phyloP scores from a whole-genome alignment of 2,329 filamentous ascomycete genomes.

The Alternaria ventricosa region DNA sequence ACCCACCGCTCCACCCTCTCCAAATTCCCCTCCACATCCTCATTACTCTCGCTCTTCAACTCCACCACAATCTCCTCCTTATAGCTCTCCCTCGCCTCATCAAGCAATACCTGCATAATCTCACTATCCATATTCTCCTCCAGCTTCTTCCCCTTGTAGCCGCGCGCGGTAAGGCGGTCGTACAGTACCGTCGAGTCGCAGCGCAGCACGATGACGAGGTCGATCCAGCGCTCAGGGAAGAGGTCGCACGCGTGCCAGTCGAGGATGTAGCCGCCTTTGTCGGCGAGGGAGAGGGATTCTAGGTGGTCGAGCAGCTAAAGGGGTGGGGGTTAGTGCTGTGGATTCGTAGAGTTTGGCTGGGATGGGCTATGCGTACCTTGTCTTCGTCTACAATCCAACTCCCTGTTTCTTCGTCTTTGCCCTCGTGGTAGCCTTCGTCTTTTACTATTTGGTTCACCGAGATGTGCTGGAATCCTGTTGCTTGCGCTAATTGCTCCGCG shows the following conservation, averaged over 20 bases:
- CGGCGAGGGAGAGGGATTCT: conserved; percentile 71
- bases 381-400: conserved; percentile 97
- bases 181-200: conserved; percentile 82
- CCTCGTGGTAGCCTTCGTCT: conserved; percentile 84
- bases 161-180: conserved; percentile 78
- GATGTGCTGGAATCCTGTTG: conserved; percentile 79
- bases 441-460: conserved; percentile 92
- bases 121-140: conserved; percentile 97
- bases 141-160: conserved; percentile 84
- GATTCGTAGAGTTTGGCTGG: neutral
- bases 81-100: conserved; percentile 88
- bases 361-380: conserved; percentile 64
- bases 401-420: conserved; percentile 82
- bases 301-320: conserved; percentile 81
- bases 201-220: conserved; percentile 89
- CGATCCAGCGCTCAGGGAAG: conserved; percentile 92
- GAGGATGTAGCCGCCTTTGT: conserved; percentile 82
- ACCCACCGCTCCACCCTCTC: conserved; percentile 85
- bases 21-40: conserved; percentile 88
- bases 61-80: conserved; percentile 89
- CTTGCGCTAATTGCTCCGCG: conserved; percentile 78
- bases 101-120: conserved; percentile 93
- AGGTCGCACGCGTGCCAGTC: conserved; percentile 99
- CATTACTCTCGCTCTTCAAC: conserved; percentile 80
- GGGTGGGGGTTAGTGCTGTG: neutral